These are phyloP conservation scores for Calvatia gigantea DNA, from an alignment of 768 basidiomycete genomes.

Conservation along the genomic window DNA sequence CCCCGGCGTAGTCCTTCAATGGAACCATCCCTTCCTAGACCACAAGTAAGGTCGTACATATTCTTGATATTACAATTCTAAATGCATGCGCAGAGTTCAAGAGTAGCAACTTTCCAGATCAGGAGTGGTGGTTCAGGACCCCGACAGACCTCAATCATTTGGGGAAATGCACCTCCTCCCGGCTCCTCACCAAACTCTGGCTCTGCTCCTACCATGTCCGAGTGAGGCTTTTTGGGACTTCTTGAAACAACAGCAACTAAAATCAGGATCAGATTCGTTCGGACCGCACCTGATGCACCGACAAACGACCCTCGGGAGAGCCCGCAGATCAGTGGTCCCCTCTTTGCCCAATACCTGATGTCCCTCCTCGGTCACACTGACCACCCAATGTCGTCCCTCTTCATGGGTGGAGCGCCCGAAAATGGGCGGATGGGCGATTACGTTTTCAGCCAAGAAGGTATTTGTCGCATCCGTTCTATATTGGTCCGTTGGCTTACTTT, in stretches of 20 bases:
- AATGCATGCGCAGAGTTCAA: conserved; percentile 2
- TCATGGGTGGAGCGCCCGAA: conserved; percentile 39
- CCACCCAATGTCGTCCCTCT: conserved; percentile 41
- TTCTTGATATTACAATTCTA: not conserved
- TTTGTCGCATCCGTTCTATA: not conserved
- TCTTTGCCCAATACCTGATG: conserved; percentile 75
- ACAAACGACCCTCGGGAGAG: conserved; percentile 25
- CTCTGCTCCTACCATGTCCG: conserved; percentile 45
- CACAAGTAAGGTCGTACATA: not conserved
- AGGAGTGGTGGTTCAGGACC: conserved; percentile 3
- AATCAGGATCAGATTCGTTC: conserved; percentile 20
- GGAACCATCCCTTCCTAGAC: not conserved
- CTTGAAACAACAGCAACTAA: not conserved
- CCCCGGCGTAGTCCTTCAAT: not conserved
- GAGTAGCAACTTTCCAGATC: conserved; percentile 14
- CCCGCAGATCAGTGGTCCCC: conserved; percentile 47
- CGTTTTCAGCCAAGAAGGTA: conserved; percentile 88
- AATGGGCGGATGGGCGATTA: conserved; percentile 82
- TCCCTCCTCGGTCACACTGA: conserved; percentile 48
- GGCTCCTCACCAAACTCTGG: conserved; percentile 9
- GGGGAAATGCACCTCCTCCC: not conserved
- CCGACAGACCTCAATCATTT: not conserved
- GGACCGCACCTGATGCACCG: conserved; percentile 11
- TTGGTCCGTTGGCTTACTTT: not conserved
- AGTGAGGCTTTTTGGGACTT: conserved; percentile 32